Evolutionary conservation across 257 asterid genomes (phyloP).

Genomic region (Solanum etuberosum): DNA sequence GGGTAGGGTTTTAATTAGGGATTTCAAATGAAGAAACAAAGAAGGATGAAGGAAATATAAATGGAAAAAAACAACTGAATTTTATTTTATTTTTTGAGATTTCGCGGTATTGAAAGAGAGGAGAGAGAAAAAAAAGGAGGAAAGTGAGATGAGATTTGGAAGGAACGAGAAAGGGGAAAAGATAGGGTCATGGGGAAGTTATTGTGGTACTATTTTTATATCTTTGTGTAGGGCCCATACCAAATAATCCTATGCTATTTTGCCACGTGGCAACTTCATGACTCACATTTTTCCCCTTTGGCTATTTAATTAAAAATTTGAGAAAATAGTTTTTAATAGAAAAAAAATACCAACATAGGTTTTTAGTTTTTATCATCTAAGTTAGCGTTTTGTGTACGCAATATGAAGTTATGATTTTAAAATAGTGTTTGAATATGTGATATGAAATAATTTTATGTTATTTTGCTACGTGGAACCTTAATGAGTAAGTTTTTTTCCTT

Average conservation of each 20-base stretch:
- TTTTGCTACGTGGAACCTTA: neutral
- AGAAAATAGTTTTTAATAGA: no score
- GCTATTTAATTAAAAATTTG: neutral
- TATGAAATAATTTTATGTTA: neutral
- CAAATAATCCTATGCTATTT: conserved; percentile 20
- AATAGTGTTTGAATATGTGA: neutral
- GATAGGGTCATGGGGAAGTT: conserved; percentile 12
- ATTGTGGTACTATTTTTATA: conserved; percentile 11
- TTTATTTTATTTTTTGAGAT: conserved; percentile 1
- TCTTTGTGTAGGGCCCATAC: conserved; percentile 21
- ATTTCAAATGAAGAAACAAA: conserved; percentile 1
- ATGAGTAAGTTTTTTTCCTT: neutral
- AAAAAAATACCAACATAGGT: neutral
- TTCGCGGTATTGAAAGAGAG: conserved; percentile 30
- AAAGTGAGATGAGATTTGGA: conserved; percentile 19
- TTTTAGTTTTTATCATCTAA: neutral
- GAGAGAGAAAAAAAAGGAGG: neutral
- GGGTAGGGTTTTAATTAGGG: conserved; percentile 31
- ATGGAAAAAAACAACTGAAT: conserved; percentile 35
- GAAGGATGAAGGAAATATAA: neutral
- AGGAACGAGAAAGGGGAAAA: conserved; percentile 27
- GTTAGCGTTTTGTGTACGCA: neutral
- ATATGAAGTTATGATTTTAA: neutral
- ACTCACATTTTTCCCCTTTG: neutral
- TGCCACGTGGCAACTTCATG: conserved; percentile 22